A percentile compares a stretch with the other conserved stretches of the same genome.
Evolutionary conservation across 805 yeast genomes (phyloP).

Genomic region (Alloascoidea hylecoeti): DNA sequence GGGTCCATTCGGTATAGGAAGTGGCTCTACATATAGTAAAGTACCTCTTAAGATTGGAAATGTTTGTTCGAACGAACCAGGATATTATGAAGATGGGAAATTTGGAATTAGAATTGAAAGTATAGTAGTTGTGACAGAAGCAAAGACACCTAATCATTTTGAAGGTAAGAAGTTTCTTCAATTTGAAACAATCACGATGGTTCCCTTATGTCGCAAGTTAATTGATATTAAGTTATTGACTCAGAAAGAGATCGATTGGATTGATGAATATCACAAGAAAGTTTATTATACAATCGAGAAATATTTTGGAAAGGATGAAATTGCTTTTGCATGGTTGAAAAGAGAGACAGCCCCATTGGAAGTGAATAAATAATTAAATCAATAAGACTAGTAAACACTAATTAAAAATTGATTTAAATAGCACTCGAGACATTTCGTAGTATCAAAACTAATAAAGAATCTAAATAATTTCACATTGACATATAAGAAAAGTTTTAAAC

Average conservation of each 20-base stretch:
- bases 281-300: slow-evolving; percentile 39
- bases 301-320: slow-evolving; percentile 35
- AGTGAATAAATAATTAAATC: too few species aligned
- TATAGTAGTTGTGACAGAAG: slow-evolving; percentile 44
- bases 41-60: slow-evolving; percentile 52
- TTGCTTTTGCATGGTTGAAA: slow-evolving; percentile 57
- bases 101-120: slow-evolving; percentile 87
- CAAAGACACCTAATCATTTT: slow-evolving; percentile 25
- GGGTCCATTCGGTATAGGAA: slow-evolving; percentile 79
- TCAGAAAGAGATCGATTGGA: slow-evolving; percentile 47
- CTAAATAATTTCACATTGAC: too few species aligned
- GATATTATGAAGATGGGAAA: slow-evolving; percentile 80
- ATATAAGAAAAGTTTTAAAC: too few species aligned
- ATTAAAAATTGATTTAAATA: too few species aligned
- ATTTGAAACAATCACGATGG: slow-evolving; percentile 70
- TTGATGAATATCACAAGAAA: slow-evolving; percentile 49
- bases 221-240: slow-evolving; percentile 48
- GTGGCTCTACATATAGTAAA: slow-evolving; percentile 27
- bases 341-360: slow-evolving; percentile 38
- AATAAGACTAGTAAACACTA: too few species aligned
- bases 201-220: slow-evolving; percentile 66
- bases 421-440: too few species aligned
- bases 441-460: too few species aligned
- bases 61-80: slow-evolving; percentile 86
- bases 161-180: slow-evolving; percentile 45